Evolutionary conservation across 768 basidiomycete genomes (phyloP), one percentile per base, ranked within the genome.

Genomic region (Leccinellum albellum): DNA sequence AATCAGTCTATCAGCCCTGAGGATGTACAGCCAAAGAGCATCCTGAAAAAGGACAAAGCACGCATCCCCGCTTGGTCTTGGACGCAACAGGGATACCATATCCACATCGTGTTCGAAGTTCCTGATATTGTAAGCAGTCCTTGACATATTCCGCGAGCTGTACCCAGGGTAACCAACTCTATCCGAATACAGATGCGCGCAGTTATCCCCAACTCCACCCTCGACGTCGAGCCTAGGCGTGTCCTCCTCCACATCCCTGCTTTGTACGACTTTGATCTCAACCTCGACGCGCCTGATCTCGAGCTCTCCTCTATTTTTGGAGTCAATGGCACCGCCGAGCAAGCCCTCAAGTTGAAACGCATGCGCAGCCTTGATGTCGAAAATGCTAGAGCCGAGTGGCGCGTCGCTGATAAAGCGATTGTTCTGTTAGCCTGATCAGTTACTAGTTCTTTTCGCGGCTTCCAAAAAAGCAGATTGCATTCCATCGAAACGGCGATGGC

Each of bases 151-250:
- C 6, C n/a, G 6, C 17, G 44, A 37, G 14, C 23, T 35, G 56
- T 56, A 50, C 55, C 53, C 12, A 51, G 49, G 61, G 61, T 57
- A 52, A 61, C 57, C 40, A 28, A 20, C 20, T 6, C 7, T 17
- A 1, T 51, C 12, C 20, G 17, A 21, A 57, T 47, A 55, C 61
- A 88, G 85, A 82, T 80, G 9, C 79, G 68, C 51, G 61, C 75
- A 35, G 61, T 75, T 35, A 76, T 87, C 51, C 60, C 76, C 21
- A 59, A 68, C 2, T 76, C 85, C 3, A 79, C 79, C 0, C 80
- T 91, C 9, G 87, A 90, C 57, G 58, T 91, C n/a, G 87, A 88
- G 61, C 75, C 82, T 0, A 76, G 82, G 20, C 79, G 86, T 15
- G 55, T 91, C 35, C 69, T 83, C 9, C 66, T 91, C 15, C 62